Evolutionary conservation across 441 rosid species (phyloP), one percentile per base, ranked within the genome.

Genomic region (Dalechampia spathulata): DNA sequence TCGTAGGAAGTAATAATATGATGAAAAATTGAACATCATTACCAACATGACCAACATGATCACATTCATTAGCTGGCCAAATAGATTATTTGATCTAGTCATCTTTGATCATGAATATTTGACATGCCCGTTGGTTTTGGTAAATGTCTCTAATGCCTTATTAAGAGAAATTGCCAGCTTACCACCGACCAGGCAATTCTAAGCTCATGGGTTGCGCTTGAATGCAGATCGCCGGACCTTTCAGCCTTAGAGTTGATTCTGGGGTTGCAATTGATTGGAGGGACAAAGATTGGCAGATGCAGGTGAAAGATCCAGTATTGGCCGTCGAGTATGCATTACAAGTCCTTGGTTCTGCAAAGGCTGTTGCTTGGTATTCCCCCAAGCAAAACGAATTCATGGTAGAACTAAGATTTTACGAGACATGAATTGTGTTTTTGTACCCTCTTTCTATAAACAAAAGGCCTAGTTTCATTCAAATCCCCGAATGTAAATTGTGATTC

Each of bases 341-440:
- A 58, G 96, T 86, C 66, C 96, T 89, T 64, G 82, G 67, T 61
- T 92, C 99, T 16, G 99, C 96, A 4, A 92, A 89, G 78, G 97
- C 96, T 22, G 70, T 82, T 39, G 97, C 97, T 46, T 92, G 96
- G 97, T 92, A 80, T 69, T 78, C 97, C 9, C 94, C 97, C 12
- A 78, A 78, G 75, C 85, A 78, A 37, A 74, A 65, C 41, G 97
- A 89, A 49, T 82, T 89, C 26, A 89, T 92, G 96, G 64, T 92
- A 45, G 99, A 92, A 75, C 92, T 92, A 68, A 77, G 96, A 4
- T 85, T 92, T 72, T 84, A 67, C 7, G 99, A 89, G 75, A 72
- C 71, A 16, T 92, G 58, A 73, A 43, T 36, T 17, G 32, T 9
- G 23, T 34, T n/a, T n/a, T n/a, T n/a, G n/a, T n/a, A n/a, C n/a